These are phyloP conservation scores for Sanghuangporus weigelae DNA, from an alignment of 1,284 basidiomycete genomes.

Conservation along the genomic window DNA sequence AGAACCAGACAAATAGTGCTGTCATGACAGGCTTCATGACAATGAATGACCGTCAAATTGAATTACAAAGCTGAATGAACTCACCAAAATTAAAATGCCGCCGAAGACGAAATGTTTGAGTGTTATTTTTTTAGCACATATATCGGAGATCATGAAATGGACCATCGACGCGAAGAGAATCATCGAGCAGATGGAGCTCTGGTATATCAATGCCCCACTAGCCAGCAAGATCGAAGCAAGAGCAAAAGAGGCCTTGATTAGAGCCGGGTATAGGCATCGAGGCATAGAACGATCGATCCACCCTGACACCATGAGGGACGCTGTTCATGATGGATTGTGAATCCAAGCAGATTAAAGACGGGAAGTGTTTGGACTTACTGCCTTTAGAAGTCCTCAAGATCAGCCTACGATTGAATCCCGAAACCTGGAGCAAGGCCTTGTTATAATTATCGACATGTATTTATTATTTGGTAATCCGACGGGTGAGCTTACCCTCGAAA, in stretches of 20 bases:
- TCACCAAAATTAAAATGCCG: background rate
- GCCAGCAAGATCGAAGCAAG: background rate
- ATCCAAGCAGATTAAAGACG: background rate
- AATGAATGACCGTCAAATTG: background rate
- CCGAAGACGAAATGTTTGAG: background rate
- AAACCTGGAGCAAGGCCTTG: background rate
- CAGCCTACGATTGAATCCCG: background rate
- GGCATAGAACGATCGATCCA: background rate
- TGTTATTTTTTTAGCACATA: background rate
- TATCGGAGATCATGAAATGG: conserved; percentile 5
- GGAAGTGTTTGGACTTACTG: background rate
- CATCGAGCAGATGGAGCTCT: background rate
- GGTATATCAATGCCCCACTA: background rate
- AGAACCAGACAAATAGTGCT: background rate
- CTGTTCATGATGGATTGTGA: background rate
- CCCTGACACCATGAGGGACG: background rate
- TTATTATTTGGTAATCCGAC: background rate
- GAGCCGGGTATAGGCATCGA: background rate
- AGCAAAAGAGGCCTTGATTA: background rate
- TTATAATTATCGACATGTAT: background rate
- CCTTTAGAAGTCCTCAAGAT: background rate
- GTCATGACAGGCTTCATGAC: background rate
- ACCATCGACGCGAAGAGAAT: conserved; percentile 6
- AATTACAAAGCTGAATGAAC: background rate
- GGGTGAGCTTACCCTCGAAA: background rate